phyloP scores from a whole-genome alignment of 495 filamentous ascomycete genomes.

The Chaetomium fimeti region DNA sequence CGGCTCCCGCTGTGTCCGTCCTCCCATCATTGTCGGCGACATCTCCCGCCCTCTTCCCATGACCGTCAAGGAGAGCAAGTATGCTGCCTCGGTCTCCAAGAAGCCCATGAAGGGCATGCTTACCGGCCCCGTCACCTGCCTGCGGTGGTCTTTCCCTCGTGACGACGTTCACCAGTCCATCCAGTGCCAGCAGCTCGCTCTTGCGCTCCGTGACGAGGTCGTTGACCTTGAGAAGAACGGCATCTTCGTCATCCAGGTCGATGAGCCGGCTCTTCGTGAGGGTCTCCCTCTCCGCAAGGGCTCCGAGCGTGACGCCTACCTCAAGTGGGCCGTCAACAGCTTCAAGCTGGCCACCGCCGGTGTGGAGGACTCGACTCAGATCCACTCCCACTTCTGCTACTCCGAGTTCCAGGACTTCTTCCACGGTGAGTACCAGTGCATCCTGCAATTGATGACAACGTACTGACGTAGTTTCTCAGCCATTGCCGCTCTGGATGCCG shows the following conservation, averaged over 20 bases:
- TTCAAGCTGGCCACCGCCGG: slow-evolving; percentile 93
- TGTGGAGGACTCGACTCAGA: slow-evolving; percentile 91
- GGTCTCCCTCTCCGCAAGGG: slow-evolving; percentile 94
- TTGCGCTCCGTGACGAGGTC: slow-evolving; percentile 97
- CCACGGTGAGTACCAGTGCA: slow-evolving; percentile 49
- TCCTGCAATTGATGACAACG: background rate
- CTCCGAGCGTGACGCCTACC: slow-evolving; percentile 88
- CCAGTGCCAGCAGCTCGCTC: slow-evolving; percentile 96
- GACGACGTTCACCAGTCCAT: slow-evolving; percentile 98
- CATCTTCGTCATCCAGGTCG: slow-evolving; percentile 96
- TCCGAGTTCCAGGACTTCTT: slow-evolving; percentile 99
- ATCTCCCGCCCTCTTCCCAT: slow-evolving; percentile 93
- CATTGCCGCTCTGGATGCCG: slow-evolving; percentile 95
- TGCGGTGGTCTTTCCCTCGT: slow-evolving; percentile 99
- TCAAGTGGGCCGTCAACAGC: slow-evolving; percentile 92
- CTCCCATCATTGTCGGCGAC: slow-evolving; percentile 97
- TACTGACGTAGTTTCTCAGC: slow-evolving; percentile 42
- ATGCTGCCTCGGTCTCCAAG: slow-evolving; percentile 89
- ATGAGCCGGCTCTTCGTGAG: slow-evolving; percentile 98
- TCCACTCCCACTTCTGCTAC: slow-evolving; percentile 99
- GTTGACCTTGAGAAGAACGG: slow-evolving; percentile 95
- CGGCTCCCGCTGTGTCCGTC: slow-evolving; percentile 95
- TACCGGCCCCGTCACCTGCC: slow-evolving; percentile 96
- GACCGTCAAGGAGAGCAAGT: slow-evolving; percentile 99
- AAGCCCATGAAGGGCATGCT: slow-evolving; percentile 99